These are phyloP conservation scores for Moelleriella libera DNA, from an alignment of 2,329 filamentous ascomycete species.

Conservation along the genomic window DNA sequence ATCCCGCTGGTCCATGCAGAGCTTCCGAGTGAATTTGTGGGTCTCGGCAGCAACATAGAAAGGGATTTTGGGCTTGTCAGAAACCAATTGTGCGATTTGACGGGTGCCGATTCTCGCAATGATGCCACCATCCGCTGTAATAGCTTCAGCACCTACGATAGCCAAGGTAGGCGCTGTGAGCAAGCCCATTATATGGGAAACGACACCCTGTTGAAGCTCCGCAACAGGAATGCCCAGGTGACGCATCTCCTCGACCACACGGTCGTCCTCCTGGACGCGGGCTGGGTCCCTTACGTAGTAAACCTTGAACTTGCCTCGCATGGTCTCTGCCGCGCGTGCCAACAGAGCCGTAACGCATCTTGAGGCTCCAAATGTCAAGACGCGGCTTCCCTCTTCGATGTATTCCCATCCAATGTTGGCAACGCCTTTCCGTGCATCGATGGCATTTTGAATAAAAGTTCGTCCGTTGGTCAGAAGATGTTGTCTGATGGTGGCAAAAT, in stretches of 20 bases:
- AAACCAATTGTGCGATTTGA: slow-evolving; percentile 73
- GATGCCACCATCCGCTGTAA: slow-evolving; percentile 87
- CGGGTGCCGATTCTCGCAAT: slow-evolving; percentile 77
- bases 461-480: slow-evolving; percentile 78
- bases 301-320: slow-evolving; percentile 59
- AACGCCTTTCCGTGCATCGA: slow-evolving; percentile 72
- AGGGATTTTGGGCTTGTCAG: slow-evolving; percentile 45
- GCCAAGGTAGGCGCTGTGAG: slow-evolving; percentile 31
- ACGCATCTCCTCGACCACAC: slow-evolving; percentile 58
- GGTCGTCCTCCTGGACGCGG: slow-evolving; percentile 46
- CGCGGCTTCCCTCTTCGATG: slow-evolving; percentile 61
- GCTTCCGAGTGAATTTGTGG: slow-evolving; percentile 89
- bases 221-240: slow-evolving; percentile 69
- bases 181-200: slow-evolving; percentile 60
- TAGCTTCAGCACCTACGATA: slow-evolving; percentile 63
- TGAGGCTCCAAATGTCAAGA: slow-evolving; percentile 85
- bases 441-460: slow-evolving; percentile 75
- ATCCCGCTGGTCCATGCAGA: slow-evolving; percentile 69
- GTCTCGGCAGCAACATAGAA: slow-evolving; percentile 91
- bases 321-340: slow-evolving; percentile 47
- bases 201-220: slow-evolving; percentile 38
- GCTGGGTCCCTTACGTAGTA: slow-evolving; percentile 59
- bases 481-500: slow-evolving; percentile 67
- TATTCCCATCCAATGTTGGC: slow-evolving; percentile 67
- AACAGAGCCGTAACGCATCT: slow-evolving; percentile 71